phyloP scores from a whole-genome alignment of 2,329 filamentous ascomycete species.

The Alternaria solani region DNA sequence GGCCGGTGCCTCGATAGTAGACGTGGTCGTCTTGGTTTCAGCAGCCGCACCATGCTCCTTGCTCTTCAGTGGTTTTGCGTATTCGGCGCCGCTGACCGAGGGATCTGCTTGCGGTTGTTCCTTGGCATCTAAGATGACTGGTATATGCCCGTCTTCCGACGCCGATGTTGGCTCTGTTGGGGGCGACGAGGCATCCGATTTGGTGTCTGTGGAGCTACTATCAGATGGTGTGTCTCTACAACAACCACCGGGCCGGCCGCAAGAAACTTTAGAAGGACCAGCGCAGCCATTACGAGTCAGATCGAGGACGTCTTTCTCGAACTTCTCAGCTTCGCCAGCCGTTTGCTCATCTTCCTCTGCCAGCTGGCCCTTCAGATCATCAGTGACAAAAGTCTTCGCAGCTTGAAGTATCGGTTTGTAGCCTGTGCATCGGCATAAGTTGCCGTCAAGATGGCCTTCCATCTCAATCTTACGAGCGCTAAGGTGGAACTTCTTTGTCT shows the following conservation, averaged over 20 bases:
- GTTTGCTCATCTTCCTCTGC: conserved; percentile 55
- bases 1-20: conserved; percentile 44
- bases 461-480: conserved; percentile 49
- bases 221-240: conserved; percentile 46
- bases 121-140: conserved; percentile 33
- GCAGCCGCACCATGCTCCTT: conserved; percentile 33
- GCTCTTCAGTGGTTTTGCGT: conserved; percentile 48
- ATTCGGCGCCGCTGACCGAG: conserved; percentile 40
- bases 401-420: conserved; percentile 93
- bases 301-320: conserved; percentile 38
- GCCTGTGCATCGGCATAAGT: conserved; percentile 91
- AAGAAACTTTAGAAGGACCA: conserved; percentile 41
- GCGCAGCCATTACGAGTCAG: conserved; percentile 34
- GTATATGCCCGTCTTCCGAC: conserved; percentile 41
- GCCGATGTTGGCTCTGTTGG: conserved; percentile 38
- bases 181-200: conserved; percentile 38
- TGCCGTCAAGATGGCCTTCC: conserved; percentile 78
- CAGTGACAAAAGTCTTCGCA: conserved; percentile 81
- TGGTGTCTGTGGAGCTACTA: conserved; percentile 38
- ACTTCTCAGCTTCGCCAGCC: conserved; percentile 58
- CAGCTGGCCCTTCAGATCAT: conserved; percentile 56
- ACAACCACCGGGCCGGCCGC: conserved; percentile 49
- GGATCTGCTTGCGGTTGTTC: conserved; percentile 32
- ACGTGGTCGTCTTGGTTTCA: conserved; percentile 62
- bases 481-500: conserved; percentile 45